These are phyloP conservation scores for Ramaria sp. DNA, from an alignment of 768 basidiomycete species.

Conservation along the genomic window DNA sequence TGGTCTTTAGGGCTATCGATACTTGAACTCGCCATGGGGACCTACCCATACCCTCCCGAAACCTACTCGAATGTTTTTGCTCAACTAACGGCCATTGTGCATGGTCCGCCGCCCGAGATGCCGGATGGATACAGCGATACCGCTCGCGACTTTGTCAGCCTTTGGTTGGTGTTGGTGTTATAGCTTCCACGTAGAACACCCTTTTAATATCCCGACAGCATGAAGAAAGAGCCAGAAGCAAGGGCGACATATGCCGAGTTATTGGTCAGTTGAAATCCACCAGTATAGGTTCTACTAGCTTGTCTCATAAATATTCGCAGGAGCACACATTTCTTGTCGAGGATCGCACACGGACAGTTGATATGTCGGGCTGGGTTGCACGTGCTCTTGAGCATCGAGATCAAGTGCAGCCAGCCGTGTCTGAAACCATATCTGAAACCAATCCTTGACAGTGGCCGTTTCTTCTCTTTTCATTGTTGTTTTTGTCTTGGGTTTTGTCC, in stretches of 20 bases:
- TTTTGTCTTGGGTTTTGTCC: not conserved
- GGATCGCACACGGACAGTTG: conserved; percentile 52
- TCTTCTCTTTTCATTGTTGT: not conserved
- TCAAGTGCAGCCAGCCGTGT: not conserved
- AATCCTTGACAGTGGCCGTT: not conserved
- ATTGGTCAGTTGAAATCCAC: conserved; percentile 36
- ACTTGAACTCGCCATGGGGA: conserved; percentile 82
- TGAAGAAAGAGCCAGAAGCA: conserved; percentile 69
- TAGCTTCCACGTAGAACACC: not conserved
- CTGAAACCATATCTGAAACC: not conserved
- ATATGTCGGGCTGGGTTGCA: conserved; percentile 80
- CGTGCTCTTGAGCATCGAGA: conserved; percentile 29
- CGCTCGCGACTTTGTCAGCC: conserved; percentile 75
- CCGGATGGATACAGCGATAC: conserved; percentile 58
- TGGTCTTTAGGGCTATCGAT: conserved; percentile 95
- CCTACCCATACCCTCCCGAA: conserved; percentile 95
- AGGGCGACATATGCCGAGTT: conserved; percentile 80
- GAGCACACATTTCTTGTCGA: conserved; percentile 70
- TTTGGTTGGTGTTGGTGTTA: conserved; percentile 45
- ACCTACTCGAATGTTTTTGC: conserved; percentile 97
- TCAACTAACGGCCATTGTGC: conserved; percentile 91
- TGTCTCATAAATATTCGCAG: conserved; percentile 21
- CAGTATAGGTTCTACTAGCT: not conserved
- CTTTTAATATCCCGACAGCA: conserved; percentile 12
- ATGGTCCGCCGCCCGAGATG: conserved; percentile 83